phyloP scores from a whole-genome alignment of 1,284 basidiomycete genomes.

The Irpex sp. region DNA sequence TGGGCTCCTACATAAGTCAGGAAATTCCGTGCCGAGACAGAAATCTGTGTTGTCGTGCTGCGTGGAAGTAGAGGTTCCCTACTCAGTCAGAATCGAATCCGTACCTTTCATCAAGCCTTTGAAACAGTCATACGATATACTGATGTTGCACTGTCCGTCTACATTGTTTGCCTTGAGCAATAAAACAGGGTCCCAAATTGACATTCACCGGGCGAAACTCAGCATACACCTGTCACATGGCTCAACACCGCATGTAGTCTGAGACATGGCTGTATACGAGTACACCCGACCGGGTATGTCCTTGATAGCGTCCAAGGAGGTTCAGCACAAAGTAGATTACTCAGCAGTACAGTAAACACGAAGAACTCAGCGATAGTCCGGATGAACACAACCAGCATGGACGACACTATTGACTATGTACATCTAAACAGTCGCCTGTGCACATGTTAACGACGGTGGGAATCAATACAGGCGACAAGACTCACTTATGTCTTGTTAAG shows the following conservation, averaged over 20 bases:
- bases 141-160: not conserved
- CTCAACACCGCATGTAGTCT: too few species aligned
- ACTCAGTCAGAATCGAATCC: too few species aligned
- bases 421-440: too few species aligned
- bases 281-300: too few species aligned
- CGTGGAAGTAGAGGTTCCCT: too few species aligned
- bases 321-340: not conserved
- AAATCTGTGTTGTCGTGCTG: too few species aligned
- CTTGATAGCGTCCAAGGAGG: not conserved
- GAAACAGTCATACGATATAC: not conserved
- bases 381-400: not conserved
- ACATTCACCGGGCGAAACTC: too few species aligned
- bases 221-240: too few species aligned
- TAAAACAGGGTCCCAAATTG: not conserved
- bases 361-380: not conserved
- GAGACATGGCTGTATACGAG: too few species aligned
- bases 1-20: too few species aligned
- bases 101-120: not conserved
- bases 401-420: too few species aligned
- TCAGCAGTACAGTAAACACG: not conserved
- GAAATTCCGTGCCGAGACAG: too few species aligned
- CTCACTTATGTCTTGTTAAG: constrained; percentile 12
- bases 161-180: not conserved
- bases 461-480: not conserved
- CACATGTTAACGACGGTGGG: not conserved